Evolutionary conservation across 768 basidiomycete genomes (phyloP).

Genomic region (Amyloporia xantha): DNA sequence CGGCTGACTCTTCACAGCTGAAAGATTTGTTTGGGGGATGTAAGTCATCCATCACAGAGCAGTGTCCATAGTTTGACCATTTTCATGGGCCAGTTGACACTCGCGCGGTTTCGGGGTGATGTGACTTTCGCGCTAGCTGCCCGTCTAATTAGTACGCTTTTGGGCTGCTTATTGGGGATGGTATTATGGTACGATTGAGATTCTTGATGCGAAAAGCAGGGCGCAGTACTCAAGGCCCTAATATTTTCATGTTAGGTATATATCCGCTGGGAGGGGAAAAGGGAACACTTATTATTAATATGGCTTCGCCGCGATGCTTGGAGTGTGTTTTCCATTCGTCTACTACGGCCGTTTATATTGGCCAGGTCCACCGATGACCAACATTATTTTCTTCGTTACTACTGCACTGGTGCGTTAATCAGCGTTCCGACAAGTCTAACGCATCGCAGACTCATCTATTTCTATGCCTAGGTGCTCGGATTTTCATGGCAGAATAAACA

Average conservation of each 20-base stretch:
- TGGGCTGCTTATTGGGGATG: constrained; percentile 56
- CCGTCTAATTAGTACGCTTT: constrained; percentile 57
- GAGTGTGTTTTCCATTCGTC: constrained; percentile 66
- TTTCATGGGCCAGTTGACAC: constrained; percentile 69
- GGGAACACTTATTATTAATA: constrained; percentile 68
- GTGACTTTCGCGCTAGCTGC: constrained; percentile 60
- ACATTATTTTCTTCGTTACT: constrained; percentile 63
- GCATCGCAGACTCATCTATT: not conserved
- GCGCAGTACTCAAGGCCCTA: too few relatives aligned
- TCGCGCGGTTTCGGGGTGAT: constrained; percentile 69
- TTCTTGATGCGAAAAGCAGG: too few relatives aligned
- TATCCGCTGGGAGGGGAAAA: constrained; percentile 50
- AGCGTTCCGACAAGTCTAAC: not conserved
- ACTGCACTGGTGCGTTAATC: constrained; percentile 40
- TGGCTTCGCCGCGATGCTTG: constrained; percentile 61
- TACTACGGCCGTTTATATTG: constrained; percentile 71
- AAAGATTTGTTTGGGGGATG: constrained; percentile 69
- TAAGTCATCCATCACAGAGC: constrained; percentile 26
- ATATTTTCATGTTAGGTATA: too few relatives aligned
- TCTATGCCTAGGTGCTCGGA: constrained; percentile 47
- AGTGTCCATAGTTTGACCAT: not conserved
- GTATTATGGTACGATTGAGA: constrained; percentile 63
- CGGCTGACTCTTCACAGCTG: constrained; percentile 32
- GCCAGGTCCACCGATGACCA: constrained; percentile 65
- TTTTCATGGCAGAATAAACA: constrained; percentile 66